Evolutionary conservation across 305 asterid genomes (phyloP), one percentile per base, ranked within the genome.

Genomic region (Vinca major): DNA sequence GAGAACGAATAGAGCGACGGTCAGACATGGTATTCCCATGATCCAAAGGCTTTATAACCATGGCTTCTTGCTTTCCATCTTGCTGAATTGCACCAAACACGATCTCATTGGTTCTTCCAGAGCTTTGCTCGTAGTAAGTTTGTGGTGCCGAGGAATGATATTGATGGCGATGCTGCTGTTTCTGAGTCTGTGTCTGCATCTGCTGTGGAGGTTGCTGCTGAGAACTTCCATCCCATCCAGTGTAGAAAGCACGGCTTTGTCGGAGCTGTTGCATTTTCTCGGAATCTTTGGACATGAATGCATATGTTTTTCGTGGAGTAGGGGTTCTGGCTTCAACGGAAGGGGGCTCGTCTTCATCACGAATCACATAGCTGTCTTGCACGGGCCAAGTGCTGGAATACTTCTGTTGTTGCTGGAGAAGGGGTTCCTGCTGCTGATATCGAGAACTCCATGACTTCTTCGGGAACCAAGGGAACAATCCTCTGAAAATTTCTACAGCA

Each of bases 301-400:
- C 96, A n/a, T 94, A 94, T 0, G 93, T 91, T 77, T 94, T 94
- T 61, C 81, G 82, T 43, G 99, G 97, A 69, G 99, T 90, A 3
- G 95, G 96, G 9, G 96, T 84, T 21, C 88, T 74, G 44, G 87
- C 53, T 47, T 93, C 99, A 5, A 89, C 58, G n/a, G 93, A 68
- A 43, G 99, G 92, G 7, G 92, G 92, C 71, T 86, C 95, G 36
- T 91, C 99, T 56, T 82, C 95, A 21, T 88, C 89, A 7, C 90
- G 91, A 21, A 94, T 81, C 10, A 83, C 86, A 54, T 79, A 89
- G 83, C 97, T 91, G 55, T 91, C 97, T 72, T 89, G 99, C 56
- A 84, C 89, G 0, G 95, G 93, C 97, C 90, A 85, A 10, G 80
- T 5, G 41, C 69, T 78, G 40, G 86, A 66, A 64, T 85, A 80